Percentiles rank a stretch among this genome's conserved stretches.
These are phyloP conservation scores for Ehretia macrophylla DNA, from an alignment of 257 asterid genomes.

Conservation along the genomic window DNA sequence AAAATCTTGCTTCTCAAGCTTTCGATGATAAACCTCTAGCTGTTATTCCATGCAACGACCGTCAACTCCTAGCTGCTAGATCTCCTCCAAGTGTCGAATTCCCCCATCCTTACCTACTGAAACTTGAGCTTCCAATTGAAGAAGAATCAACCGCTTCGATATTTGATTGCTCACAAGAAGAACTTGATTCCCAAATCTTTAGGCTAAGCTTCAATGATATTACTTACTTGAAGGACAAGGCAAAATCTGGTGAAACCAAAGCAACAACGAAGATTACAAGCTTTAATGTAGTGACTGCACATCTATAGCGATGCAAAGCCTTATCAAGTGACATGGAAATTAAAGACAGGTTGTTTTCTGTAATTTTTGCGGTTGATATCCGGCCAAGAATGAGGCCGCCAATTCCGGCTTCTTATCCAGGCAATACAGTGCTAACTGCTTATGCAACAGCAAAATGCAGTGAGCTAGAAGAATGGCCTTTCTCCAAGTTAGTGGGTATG, in stretches of 20 bases:
- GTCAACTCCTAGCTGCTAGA: conserved; percentile 69
- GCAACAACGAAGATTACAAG: conserved; percentile 41
- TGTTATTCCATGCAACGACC: conserved; percentile 57
- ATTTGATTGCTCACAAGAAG: conserved; percentile 43
- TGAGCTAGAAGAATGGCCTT: conserved; percentile 49
- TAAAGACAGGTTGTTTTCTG: conserved; percentile 34
- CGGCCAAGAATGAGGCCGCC: conserved; percentile 59
- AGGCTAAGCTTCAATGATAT: conserved; percentile 38
- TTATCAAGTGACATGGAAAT: conserved; percentile 20
- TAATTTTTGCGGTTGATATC: conserved; percentile 72
- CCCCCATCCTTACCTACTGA: conserved; percentile 75
- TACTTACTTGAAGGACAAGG: conserved; percentile 40
- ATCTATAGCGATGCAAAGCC: conserved; percentile 84
- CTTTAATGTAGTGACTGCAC: conserved; percentile 70
- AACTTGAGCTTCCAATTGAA: conserved; percentile 49
- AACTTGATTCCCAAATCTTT: conserved; percentile 57
- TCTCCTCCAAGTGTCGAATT: conserved; percentile 76
- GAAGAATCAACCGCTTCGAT: conserved; percentile 37
- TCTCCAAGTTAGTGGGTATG: conserved; percentile 39
- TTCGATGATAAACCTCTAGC: conserved; percentile 57
- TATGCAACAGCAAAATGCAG: conserved; percentile 52
- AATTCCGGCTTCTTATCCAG: conserved; percentile 54
- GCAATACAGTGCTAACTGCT: conserved; percentile 73
- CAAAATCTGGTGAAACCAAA: conserved; percentile 16
- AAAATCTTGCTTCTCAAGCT: conserved; percentile 81